Base-by-base conservation (phyloP, 495 filamentous ascomycete genomes). In the Xylaria castorea region DNA sequence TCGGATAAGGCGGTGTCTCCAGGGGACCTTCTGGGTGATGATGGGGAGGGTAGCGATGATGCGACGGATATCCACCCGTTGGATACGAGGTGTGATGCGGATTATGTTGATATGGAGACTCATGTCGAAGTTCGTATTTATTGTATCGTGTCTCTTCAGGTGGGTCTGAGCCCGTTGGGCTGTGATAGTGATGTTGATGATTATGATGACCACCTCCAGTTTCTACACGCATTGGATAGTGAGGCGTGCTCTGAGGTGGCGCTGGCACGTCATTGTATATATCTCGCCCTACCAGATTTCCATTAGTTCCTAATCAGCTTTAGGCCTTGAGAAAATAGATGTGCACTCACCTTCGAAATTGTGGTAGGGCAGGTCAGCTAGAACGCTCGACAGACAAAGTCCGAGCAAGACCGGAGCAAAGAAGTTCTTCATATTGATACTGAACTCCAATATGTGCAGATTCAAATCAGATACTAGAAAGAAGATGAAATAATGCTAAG, bases 361-460 rank as follows among this genome's bases (percentile, higher is more conserved):
- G 12, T 53, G 67, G 60, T 68, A 77, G 5, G 75, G 75, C 0
- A 76, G 61, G 8, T 72, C 68, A 36, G 76, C 76, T 42, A 72
- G 58, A 32, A 72, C 76, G 46, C 72, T 68, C 14, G 75, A 67
- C 5, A 76, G 53, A 68, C 74, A 74, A 68, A 78, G 20, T 51
- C 72, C 62, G 14, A 76, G 20, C n/a, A 75, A 14, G 57, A 72
- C 25, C 0, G 75, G 71, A 60, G 69, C 61, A 1, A 71, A 71
- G 2, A 48, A 68, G 34, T 38, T 61, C 68, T 76, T 78, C 76
- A 78, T 74, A 51, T 68, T 73, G 38, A 64, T 22, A 11, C 18
- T 22, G 11, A 38, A 61, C 2, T 61, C 34, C 16, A 61, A 38
- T 18, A 5, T 38, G 20, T 12, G 5, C n/a, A n/a, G 8, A 12